Evolutionary conservation across 345 rosid genomes (phyloP).

Genomic region (Salix purpurea): DNA sequence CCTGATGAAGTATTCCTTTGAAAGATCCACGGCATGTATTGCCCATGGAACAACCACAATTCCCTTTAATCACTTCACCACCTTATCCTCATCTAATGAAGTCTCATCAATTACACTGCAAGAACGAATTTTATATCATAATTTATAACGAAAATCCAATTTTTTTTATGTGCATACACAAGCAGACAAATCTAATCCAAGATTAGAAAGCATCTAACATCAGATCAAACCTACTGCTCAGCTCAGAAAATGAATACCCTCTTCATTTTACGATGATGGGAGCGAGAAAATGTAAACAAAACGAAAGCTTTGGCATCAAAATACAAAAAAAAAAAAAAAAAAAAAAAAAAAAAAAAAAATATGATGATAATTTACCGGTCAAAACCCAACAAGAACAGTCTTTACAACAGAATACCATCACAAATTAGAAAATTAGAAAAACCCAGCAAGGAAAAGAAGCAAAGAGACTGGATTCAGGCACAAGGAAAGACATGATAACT

Average conservation of each 20-base stretch:
- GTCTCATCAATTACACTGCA: constrained; percentile 30
- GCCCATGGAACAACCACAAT: constrained; percentile 82
- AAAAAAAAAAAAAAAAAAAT: too few species aligned
- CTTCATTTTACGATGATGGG: not conserved
- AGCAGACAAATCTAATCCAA: not conserved
- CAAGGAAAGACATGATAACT: not conserved
- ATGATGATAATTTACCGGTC: not conserved
- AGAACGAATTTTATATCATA: not conserved
- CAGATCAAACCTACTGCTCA: constrained; percentile 5
- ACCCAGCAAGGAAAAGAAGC: not conserved
- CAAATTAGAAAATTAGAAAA: not conserved
- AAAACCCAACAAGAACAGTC: not conserved
- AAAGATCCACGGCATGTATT: constrained; percentile 96
- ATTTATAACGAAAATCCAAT: not conserved
- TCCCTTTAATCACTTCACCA: constrained; percentile 18
- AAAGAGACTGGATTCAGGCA: not conserved
- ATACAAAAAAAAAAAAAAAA: not conserved
- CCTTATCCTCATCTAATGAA: constrained; percentile 43
- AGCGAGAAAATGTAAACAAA: not conserved
- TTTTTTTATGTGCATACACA: not conserved
- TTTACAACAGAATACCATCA: not conserved
- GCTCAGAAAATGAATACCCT: not conserved
- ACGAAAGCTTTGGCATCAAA: too few species aligned
- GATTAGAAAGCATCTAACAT: not conserved
- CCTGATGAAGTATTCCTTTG: constrained; percentile 69